Base-by-base conservation (phyloP, 2,329 filamentous ascomycete genomes). In the Coniochaeta sp. region DNA sequence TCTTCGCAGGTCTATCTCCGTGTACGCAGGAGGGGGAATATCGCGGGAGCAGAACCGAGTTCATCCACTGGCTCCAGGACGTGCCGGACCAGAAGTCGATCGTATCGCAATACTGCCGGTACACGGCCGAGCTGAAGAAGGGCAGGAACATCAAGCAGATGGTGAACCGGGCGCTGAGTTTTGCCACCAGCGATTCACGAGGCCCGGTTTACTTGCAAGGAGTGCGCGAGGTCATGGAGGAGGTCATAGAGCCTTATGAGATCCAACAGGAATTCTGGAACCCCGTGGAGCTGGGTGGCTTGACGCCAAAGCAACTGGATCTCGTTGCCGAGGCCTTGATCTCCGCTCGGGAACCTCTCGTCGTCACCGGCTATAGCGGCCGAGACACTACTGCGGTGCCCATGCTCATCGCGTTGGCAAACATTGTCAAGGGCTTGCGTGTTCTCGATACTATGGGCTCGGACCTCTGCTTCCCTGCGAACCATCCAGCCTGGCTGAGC, bases 21-120 rank as follows among this genome's bases (percentile, higher is more conserved):
- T 86, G 79, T 62, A 89, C 86, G 0, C 78, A 86, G 49, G 84
- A 89, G 58, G 86, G 86, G 5, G 86, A 89, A 65, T 79, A 84
- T 66, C 73, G 81, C 6, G 86, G 86, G 1, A 83, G 78, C 1
- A 70, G 86, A 52, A 89, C 86, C 0, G 86, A 90, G 65, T 42
- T 87, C 60, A 89, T 89, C 58, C 86, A 90, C 61, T 90, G 85
- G 85, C 85, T 89, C 27, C 86, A 90, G 61, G 86, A 90, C 65
- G 82, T 88, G 2, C 86, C 82, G 0, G 86, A 90, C 58, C 86
- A 90, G 65, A 86, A 86, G 62, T 76, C 82, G 59, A 89, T 90
- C 48, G 77, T 90, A 7, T 71, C 76, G 0, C 86, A 89, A 63
- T 90, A 89, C 61, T 89, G 86, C 61, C 75, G 86, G 33, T 89